A percentile compares a stretch with the other conserved stretches of the same genome.
These are phyloP conservation scores for maize (Zea mays) DNA, from an alignment of 176 grass and related monocot genomes.

Conservation along the genomic window Zm-B73-REFERENCE-NAM-5.0 NC_050103.1:110290501-110291000, in stretches of 20 bases:
- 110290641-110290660: constrained; percentile 7
- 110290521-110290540: not conserved
- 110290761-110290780: not conserved
- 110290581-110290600: not conserved
- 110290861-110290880: constrained; percentile 41
- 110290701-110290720: constrained; percentile 13
- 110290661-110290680: not conserved
- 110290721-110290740: constrained; percentile 3
- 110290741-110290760: not conserved
- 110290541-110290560: not conserved
- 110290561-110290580: not conserved
- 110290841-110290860: constrained; percentile 46
- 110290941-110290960: constrained; percentile 16
- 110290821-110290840: constrained; percentile 25
- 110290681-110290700: not conserved
- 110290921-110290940: constrained; percentile 49
- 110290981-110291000: not conserved
- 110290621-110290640: not conserved
- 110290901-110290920: constrained; percentile 32
- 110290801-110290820: constrained; percentile 8
- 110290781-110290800: not conserved
- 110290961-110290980: not conserved
- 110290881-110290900: not conserved
- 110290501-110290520: not conserved
- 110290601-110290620: constrained; percentile 13